These are phyloP conservation scores for Evernia prunastri DNA, from an alignment of 495 filamentous ascomycete genomes.

Conservation along the genomic window DNA sequence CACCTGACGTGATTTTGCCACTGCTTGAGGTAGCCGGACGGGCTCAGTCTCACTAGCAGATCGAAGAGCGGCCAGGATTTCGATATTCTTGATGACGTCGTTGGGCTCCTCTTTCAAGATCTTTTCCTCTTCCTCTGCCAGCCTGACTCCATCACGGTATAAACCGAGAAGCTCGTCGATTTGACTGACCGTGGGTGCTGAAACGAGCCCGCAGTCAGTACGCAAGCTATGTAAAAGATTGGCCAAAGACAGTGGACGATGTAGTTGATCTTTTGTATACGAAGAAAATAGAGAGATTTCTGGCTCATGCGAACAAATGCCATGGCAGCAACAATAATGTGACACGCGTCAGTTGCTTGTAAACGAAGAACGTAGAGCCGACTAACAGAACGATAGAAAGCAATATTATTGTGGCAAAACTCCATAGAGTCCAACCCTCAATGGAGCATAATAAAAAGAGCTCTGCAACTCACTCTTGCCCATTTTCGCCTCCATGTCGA, in stretches of 20 bases:
- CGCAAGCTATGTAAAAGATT: not conserved
- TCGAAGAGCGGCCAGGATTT: conserved; percentile 54
- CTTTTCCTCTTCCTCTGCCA: conserved; percentile 55
- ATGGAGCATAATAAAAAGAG: not conserved
- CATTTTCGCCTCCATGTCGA: conserved; percentile 41
- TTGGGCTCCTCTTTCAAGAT: conserved; percentile 53
- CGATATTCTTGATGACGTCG: conserved; percentile 53
- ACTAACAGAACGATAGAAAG: not conserved
- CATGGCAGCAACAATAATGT: not conserved
- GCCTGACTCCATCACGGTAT: conserved; percentile 57
- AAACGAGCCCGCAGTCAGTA: not conserved
- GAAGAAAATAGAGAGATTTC: not conserved
- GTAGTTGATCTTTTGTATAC: not conserved
- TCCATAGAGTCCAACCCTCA: no score
- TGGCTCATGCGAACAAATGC: not conserved
- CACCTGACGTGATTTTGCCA: conserved; percentile 50
- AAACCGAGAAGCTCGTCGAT: conserved; percentile 46
- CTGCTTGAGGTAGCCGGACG: conserved; percentile 37
- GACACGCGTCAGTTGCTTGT: not conserved
- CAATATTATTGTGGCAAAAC: no score
- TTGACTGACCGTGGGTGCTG: conserved; percentile 20
- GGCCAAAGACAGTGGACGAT: not conserved
- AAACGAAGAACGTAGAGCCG: not conserved
- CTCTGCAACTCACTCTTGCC: conserved; percentile 15
- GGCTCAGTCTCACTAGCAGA: conserved; percentile 53